These are phyloP conservation scores for Lojkania enalia DNA, from an alignment of 2,329 filamentous ascomycete species.

Conservation along the genomic window DNA sequence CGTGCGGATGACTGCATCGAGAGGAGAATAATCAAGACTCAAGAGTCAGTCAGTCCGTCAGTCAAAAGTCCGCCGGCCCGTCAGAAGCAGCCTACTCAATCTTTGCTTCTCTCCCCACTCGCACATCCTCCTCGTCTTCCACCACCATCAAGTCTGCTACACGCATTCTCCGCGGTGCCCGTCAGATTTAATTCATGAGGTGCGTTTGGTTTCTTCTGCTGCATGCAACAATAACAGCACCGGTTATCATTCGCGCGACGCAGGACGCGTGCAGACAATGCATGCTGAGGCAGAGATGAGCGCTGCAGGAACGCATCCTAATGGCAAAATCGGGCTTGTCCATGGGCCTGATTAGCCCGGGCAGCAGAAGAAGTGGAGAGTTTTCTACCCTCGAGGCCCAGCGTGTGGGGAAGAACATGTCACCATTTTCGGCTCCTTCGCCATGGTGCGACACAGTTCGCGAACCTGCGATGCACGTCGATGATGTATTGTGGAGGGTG, in stretches of 20 bases:
- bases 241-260: constrained; percentile 3
- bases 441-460: constrained; percentile 40
- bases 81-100: background rate
- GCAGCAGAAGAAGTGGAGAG: constrained; percentile 23
- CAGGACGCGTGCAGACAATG: background rate
- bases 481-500: constrained; percentile 24
- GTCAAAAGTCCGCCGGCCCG: background rate
- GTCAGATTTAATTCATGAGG: constrained; percentile 6
- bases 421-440: constrained; percentile 16
- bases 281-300: constrained; percentile 8
- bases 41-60: background rate
- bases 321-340: constrained; percentile 23
- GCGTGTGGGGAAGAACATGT: constrained; percentile 27
- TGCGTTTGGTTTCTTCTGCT: constrained; percentile 5
- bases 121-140: background rate
- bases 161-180: constrained; percentile 1
- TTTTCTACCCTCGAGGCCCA: constrained; percentile 2
- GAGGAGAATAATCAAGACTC: constrained; percentile 2
- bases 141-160: background rate
- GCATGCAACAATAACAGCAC: constrained; percentile 3
- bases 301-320: constrained; percentile 36
- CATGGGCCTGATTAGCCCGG: constrained; percentile 38
- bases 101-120: too few relatives aligned
- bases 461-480: constrained; percentile 30
- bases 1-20: constrained; percentile 9